Percentiles rank a stretch among this genome's conserved stretches.
phyloP scores from a whole-genome alignment of 352 stramenopile genomes.

The Globisporangium uncinulatum region DNA sequence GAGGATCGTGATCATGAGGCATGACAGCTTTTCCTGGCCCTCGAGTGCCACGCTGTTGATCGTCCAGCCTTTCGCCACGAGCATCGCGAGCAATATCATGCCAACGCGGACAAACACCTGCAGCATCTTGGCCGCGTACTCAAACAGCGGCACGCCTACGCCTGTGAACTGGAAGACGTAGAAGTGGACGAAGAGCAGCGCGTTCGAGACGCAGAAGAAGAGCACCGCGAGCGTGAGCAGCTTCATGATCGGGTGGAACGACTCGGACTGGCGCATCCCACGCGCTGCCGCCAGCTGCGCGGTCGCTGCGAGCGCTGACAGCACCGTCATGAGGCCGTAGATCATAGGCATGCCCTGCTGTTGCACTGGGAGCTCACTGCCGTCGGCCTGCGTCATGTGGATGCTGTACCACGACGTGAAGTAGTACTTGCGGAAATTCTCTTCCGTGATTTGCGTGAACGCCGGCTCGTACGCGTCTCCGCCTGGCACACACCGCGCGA shows the following conservation, averaged over 20 bases:
- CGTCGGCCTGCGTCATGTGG: slow-evolving; percentile 68
- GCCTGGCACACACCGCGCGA: slow-evolving; percentile 63
- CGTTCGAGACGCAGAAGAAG: slow-evolving; percentile 60
- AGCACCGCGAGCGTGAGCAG: slow-evolving; percentile 59
- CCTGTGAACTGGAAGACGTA: slow-evolving; percentile 54
- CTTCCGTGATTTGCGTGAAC: slow-evolving; percentile 62
- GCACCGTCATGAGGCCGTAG: slow-evolving; percentile 40
- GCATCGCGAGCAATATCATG: slow-evolving; percentile 64
- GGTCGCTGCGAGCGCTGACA: slow-evolving; percentile 26
- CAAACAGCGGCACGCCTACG: slow-evolving; percentile 59
- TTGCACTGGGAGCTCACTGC: slow-evolving; percentile 61
- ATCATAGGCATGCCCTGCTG: slow-evolving; percentile 50
- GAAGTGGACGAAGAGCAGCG: slow-evolving; percentile 56
- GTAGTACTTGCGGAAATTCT: slow-evolving; percentile 70
- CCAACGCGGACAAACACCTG: slow-evolving; percentile 68
- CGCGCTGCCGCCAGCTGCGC: slow-evolving; percentile 43
- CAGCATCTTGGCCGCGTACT: slow-evolving; percentile 63
- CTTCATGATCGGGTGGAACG: slow-evolving; percentile 75
- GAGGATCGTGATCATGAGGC: slow-evolving; percentile 52
- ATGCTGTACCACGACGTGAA: slow-evolving; percentile 76
- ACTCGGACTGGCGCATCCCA: slow-evolving; percentile 46
- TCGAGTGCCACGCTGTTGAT: slow-evolving; percentile 63
- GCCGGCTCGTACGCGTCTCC: slow-evolving; percentile 55
- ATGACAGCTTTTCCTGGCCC: slow-evolving; percentile 62
- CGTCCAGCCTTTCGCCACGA: slow-evolving; percentile 76